Evolutionary conservation across 2,329 filamentous ascomycete genomes (phyloP), one percentile per base, ranked within the genome.

Genomic region (Berkeleyomyces rouxiae): DNA sequence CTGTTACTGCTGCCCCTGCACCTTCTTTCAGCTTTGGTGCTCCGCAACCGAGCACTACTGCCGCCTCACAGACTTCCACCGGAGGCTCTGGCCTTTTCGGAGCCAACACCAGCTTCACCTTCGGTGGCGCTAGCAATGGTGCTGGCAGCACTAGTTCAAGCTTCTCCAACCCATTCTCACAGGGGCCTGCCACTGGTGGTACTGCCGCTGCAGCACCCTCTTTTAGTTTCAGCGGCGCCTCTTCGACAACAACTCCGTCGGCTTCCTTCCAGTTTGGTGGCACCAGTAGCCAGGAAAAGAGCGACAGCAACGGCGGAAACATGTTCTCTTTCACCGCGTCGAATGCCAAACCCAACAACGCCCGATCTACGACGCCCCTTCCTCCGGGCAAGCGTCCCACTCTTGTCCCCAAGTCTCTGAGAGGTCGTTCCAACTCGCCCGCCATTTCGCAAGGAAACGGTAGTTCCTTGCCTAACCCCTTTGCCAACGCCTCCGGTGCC

Each of bases 1-100:
- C 69, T 39, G 62, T 68, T 31, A 68, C 66, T 10, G 61, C 67
- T 39, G 49, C 67, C 40, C 67, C 64, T 61, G 16, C 47, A 4
- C 66, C 71, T 1, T 70, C 70, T n/a, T 72, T 75, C 65, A 72
- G 69, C 64, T 78, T 78, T 66, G 76, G 75, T 23, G 70, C 67
- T 7, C 64, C 67, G 65, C 42, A 66, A 40, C 16, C 63, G n/a
- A 47, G 57, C 36, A n/a, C 59, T 31, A 61, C 47, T 11, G 43
- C 55, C 39, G 63, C 36, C 49, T 59, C 62, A 7, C 65, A 63
- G 43, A 42, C 63, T 11, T 44, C 63, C 51, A 40, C 61, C 10
- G 63, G 59, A 10, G 67, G 65, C 5, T 62, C 65, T 33, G 63
- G 74, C 66, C 72, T 69, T 65, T 74, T 75, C 61, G 69, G 68